Evolutionary conservation across 495 filamentous ascomycete species (phyloP), one percentile per base, ranked within the genome.

Genomic region (Lasiosphaeris hirsuta): DNA sequence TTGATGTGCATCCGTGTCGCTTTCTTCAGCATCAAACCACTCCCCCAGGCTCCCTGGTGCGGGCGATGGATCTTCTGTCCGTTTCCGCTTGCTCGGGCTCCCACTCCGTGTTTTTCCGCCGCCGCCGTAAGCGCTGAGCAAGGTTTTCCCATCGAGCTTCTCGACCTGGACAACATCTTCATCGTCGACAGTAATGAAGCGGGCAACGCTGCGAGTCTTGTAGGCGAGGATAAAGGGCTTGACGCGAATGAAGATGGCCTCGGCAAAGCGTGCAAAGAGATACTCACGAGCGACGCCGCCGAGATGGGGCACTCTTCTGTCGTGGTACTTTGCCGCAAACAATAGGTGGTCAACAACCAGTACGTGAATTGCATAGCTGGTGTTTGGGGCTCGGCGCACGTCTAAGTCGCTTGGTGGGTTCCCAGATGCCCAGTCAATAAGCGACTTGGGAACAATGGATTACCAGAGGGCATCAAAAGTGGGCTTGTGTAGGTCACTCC

Each of bases 201-300:
- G 42, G 14, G 42, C 42, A 45, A 45, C 19, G 10, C 14, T n/a
- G 42, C 42, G 42, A 10, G 14, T n/a, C 42, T 45, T 45, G 6
- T 18, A 18, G 42, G 42, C 42, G 13, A 18, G 10, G 18, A 51
- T 9, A 35, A 51, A 51, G 34, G 49, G 1, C 34, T 51, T 51
- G 17, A 51, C 49, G 34, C 34, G 49, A n/a, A 53, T 19, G 33
- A 43, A 10, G 10, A 53, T 35, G 34, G 49, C 49, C 49, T 38
- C 17, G 7, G 49, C 49, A 34, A 51, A 51, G 10, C 49, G 49
- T 33, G 49, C 49, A 18, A 51, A 51, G 49, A 51, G 49, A 38
- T 15, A 51, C 23, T 40, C 49, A 5, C 37, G 49, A 11, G 49
- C 36, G 13, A 17, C 36, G 4, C 30, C 14, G 30, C n/a, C 33